Conservation (phyloP, 768 basidiomycete genomes). For the Kwoniella europaea region DNA sequence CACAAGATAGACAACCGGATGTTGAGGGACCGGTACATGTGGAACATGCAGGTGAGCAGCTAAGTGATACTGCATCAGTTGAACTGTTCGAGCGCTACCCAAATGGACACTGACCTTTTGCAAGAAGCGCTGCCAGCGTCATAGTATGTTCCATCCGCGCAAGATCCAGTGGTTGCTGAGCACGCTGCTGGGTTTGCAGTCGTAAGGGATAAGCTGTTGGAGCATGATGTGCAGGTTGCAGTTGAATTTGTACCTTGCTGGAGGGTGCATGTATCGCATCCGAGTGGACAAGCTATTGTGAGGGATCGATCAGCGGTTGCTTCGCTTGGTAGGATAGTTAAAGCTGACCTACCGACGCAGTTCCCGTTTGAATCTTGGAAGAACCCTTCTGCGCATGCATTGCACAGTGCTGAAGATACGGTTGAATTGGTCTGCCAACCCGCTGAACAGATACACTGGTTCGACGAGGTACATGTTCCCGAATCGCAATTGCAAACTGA, state of each 20-base stretch:
- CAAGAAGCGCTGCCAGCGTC: conserved; percentile 35
- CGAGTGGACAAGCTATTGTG: conserved; percentile 51
- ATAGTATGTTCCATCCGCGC: conserved; percentile 48
- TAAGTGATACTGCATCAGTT: conserved; percentile 12
- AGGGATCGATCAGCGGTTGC: background rate
- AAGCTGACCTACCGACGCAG: conserved; percentile 41
- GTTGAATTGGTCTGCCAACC: conserved; percentile 44
- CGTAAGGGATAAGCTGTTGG: conserved; percentile 20
- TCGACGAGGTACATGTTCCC: conserved; percentile 46
- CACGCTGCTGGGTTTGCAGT: conserved; percentile 39
- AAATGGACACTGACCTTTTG: conserved; percentile 37
- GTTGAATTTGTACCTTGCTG: conserved; percentile 29
- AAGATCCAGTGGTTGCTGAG: conserved; percentile 25
- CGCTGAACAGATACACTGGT: conserved; percentile 49
- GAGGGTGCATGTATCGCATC: conserved; percentile 43
- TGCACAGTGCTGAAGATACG: conserved; percentile 32
- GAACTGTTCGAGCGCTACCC: background rate
- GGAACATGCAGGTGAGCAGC: conserved; percentile 55
- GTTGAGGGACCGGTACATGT: conserved; percentile 52
- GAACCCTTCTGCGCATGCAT: conserved; percentile 46
- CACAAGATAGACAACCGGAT: conserved; percentile 51
- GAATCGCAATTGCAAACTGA: conserved; percentile 50
- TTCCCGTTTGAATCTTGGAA: conserved; percentile 36
- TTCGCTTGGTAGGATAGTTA: background rate
- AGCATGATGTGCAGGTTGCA: conserved; percentile 37